phyloP scores from a whole-genome alignment of 768 basidiomycete species.

The Russula olivacea region DNA sequence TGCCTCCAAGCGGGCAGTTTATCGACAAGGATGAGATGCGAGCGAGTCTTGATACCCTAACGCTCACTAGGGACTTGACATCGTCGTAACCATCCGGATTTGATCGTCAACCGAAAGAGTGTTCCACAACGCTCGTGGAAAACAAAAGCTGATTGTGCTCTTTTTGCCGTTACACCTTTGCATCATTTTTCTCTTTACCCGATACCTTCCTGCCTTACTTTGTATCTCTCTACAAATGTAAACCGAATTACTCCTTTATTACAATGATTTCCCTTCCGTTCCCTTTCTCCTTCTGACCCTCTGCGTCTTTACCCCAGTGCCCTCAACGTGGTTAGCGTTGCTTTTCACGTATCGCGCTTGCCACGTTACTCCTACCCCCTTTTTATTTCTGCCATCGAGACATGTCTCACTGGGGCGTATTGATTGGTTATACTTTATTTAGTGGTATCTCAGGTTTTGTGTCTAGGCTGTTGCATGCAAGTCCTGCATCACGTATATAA shows the following conservation, averaged over 20 bases:
- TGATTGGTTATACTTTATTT: constrained; percentile 7
- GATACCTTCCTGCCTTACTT: neutral
- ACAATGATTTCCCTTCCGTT: neutral
- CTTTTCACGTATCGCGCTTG: neutral
- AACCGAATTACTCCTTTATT: neutral
- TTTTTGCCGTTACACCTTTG: neutral
- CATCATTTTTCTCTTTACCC: neutral
- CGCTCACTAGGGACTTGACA: constrained; percentile 73
- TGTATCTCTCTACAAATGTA: constrained; percentile 18
- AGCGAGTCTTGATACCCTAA: constrained; percentile 81
- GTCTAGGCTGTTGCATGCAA: neutral
- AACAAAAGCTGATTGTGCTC: constrained; percentile 6
- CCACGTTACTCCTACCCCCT: neutral
- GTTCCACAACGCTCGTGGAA: constrained; percentile 8
- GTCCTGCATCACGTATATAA: neutral
- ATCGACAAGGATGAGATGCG: constrained; percentile 45
- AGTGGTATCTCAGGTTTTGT: neutral
- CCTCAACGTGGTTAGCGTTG: neutral
- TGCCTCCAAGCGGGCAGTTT: neutral
- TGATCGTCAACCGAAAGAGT: constrained; percentile 34
- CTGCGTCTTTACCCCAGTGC: neutral
- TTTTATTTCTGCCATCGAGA: constrained; percentile 1
- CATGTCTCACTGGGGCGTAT: neutral
- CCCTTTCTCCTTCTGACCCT: neutral
- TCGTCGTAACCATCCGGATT: constrained; percentile 82